These are phyloP conservation scores for Macrocybe gigantea DNA, from an alignment of 768 basidiomycete genomes.

Conservation along the genomic window DNA sequence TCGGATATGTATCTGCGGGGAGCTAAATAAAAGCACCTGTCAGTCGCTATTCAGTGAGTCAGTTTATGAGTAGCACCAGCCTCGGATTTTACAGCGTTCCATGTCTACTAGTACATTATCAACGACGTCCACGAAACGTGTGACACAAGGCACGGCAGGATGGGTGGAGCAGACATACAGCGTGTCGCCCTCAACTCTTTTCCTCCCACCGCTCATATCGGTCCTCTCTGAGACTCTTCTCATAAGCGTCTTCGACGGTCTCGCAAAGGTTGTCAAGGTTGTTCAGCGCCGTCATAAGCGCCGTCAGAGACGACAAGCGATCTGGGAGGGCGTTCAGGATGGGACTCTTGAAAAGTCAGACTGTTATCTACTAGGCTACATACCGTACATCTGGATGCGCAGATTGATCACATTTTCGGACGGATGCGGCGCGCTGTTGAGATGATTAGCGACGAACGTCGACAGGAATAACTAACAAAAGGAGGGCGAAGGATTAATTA, in stretches of 20 bases:
- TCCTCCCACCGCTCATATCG: slow-evolving; percentile 68
- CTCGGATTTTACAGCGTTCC: too few relatives aligned
- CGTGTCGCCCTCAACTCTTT: slow-evolving; percentile 35
- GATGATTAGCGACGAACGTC: slow-evolving; percentile 3
- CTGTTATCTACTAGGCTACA: slow-evolving; percentile 20
- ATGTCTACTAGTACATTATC: too few relatives aligned
- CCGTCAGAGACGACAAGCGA: slow-evolving; percentile 77
- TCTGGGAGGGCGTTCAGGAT: slow-evolving; percentile 39
- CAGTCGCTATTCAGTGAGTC: too few relatives aligned
- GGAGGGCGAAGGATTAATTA: slow-evolving; percentile 25
- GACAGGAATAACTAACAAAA: neutral
- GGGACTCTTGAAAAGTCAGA: too few relatives aligned
- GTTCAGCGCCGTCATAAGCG: slow-evolving; percentile 68
- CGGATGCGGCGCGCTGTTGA: slow-evolving; percentile 79
- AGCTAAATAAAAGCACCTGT: slow-evolving; percentile 1
- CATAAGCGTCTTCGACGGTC: slow-evolving; percentile 66
- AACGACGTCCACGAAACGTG: neutral
- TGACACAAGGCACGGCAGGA: neutral
- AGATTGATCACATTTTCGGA: slow-evolving; percentile 95
- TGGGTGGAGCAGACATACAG: neutral
- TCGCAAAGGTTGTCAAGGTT: slow-evolving; percentile 76
- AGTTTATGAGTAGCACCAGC: too few relatives aligned
- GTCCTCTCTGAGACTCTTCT: slow-evolving; percentile 46
- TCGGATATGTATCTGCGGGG: neutral
- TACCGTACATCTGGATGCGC: slow-evolving; percentile 99